Base-by-base conservation (phyloP, 306 rosid genomes). In the Cicer bijugum region DNA sequence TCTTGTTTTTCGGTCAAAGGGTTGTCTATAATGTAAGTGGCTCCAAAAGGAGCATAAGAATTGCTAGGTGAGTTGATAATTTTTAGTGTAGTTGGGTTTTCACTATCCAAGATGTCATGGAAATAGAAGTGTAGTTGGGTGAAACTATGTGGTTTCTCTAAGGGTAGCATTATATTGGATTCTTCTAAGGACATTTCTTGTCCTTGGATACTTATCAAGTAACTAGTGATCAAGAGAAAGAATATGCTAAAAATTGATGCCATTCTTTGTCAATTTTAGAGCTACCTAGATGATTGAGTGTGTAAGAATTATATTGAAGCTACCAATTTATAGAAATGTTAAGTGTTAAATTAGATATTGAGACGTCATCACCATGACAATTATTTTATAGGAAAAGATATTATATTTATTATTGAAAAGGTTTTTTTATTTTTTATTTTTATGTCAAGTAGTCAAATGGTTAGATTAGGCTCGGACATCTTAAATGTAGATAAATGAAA, bases 41-140 rank as follows among this genome's bases (percentile, higher is more conserved):
- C 15, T 12, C 87, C 83, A 59, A 81, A 85, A 2, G 48, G 67
- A 15, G 17, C 14, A 44, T 40, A 17, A 2, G 80, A 60, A 10
- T 6, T 53, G 16, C 20, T n/a, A 6, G 85, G 80, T 19, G 83
- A 70, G 0, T 5, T 6, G 9, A 83, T 8, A 8, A 85, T 69
- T 46, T 44, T 42, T 0, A 80, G 17, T 1, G 72, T 9, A 9
- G 65, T 51, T 39, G 55, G 59, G 44, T 68, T 43, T 17, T 61
- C 37, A 7, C 84, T 66, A 1, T 52, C 44, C 2, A 56, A 8
- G 76, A 56, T 81, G 70, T 87, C 84, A 56, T 87, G 91, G 67
- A 75, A 87, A 61, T 78, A 87, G 67, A 81, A 87, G 70, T 81
- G 85, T 12, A 86, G 67, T 45, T 42, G 77, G 71, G 75, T 78